Evolutionary conservation across 2,329 filamentous ascomycete genomes (phyloP), one percentile per base, ranked within the genome.

Genomic region (Ascomycota sp.): DNA sequence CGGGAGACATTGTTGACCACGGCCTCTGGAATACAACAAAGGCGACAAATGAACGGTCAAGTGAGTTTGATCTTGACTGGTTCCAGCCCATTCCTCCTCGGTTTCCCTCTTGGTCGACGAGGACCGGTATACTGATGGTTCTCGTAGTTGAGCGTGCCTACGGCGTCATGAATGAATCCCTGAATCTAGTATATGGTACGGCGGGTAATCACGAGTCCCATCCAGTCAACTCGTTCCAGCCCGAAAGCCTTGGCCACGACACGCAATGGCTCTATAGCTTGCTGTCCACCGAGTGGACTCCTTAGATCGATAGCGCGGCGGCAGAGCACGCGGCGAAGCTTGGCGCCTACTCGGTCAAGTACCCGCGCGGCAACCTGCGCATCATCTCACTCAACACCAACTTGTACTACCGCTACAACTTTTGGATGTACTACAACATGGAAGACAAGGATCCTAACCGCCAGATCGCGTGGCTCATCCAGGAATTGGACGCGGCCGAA

Each of bases 301-400:
- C 43, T 16, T 65, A 64, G 56, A 56, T 66, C 27, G 61, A 57
- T 8, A 33, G 39, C n/a, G 35, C 43, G 3, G 45, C 45, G 0
- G 37, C 38, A 1, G 44, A 47, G 7, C 50, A 47, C 3, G 52
- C 55, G 7, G 44, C 47, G 28, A 41, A 54, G 28, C 57, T 59
- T 21, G 66, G 63, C 16, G 57, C 54, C 11, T 70, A 68, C 46
- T 62, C 65, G 4, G 52, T 55, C 6, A 48, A 53, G 33, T 51
- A 59, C 28, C 50, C 57, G 3, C 41, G 44, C 21, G 54, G 52
- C 9, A 63, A 64, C 37, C 51, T 72, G 21, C 57, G 64, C n/a
- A 50, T 72, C 41, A 68, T 72, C 44, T 68, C 65, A 5, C 51
- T 71, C 41, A 70, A 66, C 51, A 69, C 63, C 21, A 67, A 70